phyloP scores from a whole-genome alignment of 306 rosid genomes.

The Sicyos edulis region DNA sequence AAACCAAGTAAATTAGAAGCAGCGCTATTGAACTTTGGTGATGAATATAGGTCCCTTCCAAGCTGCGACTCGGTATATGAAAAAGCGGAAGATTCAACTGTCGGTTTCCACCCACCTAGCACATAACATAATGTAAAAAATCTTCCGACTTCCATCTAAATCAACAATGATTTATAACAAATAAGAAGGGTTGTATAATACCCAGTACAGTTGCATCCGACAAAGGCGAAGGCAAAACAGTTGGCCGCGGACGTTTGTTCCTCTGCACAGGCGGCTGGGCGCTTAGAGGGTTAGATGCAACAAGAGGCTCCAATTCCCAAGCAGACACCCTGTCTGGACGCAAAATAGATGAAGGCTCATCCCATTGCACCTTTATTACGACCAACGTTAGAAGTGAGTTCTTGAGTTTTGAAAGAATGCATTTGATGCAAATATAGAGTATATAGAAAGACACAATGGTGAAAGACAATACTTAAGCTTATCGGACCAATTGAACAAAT shows the following conservation, averaged over 20 bases:
- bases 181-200: slow-evolving; percentile 29
- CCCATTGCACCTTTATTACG: slow-evolving; percentile 87
- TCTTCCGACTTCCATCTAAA: background rate
- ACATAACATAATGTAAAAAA: slow-evolving; percentile 22
- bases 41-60: slow-evolving; percentile 53
- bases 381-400: slow-evolving; percentile 16
- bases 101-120: slow-evolving; percentile 74
- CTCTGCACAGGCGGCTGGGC: slow-evolving; percentile 60
- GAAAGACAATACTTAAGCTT: background rate
- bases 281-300: slow-evolving; percentile 54
- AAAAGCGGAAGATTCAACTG: slow-evolving; percentile 53
- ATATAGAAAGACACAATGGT: background rate
- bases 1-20: slow-evolving; percentile 52
- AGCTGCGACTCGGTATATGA: slow-evolving; percentile 57
- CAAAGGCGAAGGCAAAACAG: slow-evolving; percentile 53
- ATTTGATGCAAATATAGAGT: background rate
- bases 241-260: slow-evolving; percentile 79
- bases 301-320: slow-evolving; percentile 96
- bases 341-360: slow-evolving; percentile 80
- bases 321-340: slow-evolving; percentile 96
- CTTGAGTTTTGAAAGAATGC: background rate
- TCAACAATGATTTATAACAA: slow-evolving; percentile 9
- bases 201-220: slow-evolving; percentile 63
- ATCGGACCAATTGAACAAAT: background rate
- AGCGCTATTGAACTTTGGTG: slow-evolving; percentile 54